A percentile compares a stretch with the other conserved stretches of the same genome.
Evolutionary conservation across 1,139 yeast genomes (phyloP).

Genomic region (Lipomyces yarrowii): DNA sequence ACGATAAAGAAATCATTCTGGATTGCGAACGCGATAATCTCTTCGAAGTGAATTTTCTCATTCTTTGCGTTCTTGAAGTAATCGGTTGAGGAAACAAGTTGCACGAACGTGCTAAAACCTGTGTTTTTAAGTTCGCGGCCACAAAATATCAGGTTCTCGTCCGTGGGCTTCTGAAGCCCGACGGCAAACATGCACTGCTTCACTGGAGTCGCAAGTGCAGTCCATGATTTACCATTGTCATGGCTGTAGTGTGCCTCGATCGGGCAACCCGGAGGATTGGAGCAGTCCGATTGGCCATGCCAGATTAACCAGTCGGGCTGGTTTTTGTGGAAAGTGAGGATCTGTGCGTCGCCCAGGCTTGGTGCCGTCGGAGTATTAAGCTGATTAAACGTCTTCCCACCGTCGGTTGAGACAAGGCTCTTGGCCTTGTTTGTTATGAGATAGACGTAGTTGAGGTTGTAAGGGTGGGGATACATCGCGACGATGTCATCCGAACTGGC

Average conservation of each 20-base stretch:
- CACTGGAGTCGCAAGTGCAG: slow-evolving; percentile 51
- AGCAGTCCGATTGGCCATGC: slow-evolving; percentile 66
- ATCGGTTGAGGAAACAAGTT: slow-evolving; percentile 57
- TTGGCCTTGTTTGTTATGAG: slow-evolving; percentile 56
- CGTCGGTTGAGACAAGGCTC: slow-evolving; percentile 63
- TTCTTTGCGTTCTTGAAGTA: slow-evolving; percentile 50
- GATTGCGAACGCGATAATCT: slow-evolving; percentile 65
- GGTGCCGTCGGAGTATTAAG: slow-evolving; percentile 52
- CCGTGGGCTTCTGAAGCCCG: slow-evolving; percentile 46
- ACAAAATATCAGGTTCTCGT: slow-evolving; percentile 65
- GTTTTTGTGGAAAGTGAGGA: slow-evolving; percentile 60
- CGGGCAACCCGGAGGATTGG: slow-evolving; percentile 53
- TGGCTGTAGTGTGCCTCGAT: slow-evolving; percentile 60
- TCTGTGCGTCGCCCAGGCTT: slow-evolving; percentile 43
- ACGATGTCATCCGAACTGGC: slow-evolving; percentile 54
- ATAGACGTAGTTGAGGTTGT: slow-evolving; percentile 64
- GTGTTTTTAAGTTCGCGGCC: slow-evolving; percentile 43
- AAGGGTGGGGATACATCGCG: slow-evolving; percentile 62
- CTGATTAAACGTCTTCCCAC: slow-evolving; percentile 60
- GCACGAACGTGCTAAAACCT: slow-evolving; percentile 32
- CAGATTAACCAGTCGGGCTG: slow-evolving; percentile 65
- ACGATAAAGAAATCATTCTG: slow-evolving; percentile 70
- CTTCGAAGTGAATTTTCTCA: slow-evolving; percentile 47
- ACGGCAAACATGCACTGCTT: slow-evolving; percentile 68
- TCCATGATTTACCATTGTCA: slow-evolving; percentile 67